phyloP scores from a whole-genome alignment of 441 rosid species.

The Jatropha multifida region DNA sequence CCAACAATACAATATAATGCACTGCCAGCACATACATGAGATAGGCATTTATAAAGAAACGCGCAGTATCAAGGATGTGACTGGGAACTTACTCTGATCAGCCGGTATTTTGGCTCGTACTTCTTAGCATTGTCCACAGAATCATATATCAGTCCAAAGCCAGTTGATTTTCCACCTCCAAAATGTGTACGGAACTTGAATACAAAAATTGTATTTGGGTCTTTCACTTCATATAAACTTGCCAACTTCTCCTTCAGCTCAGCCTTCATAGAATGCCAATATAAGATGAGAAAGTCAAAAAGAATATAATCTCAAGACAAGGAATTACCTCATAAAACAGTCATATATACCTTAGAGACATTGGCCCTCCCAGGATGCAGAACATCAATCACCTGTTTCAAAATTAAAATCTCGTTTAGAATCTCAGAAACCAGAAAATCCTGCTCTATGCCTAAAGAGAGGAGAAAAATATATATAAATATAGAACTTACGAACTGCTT shows the following conservation, averaged over 20 bases:
- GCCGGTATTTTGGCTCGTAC: constrained; percentile 80
- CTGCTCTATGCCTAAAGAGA: not conserved
- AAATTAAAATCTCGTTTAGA: not conserved
- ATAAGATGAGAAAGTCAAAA: not conserved
- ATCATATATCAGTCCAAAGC: constrained; percentile 81
- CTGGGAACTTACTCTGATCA: constrained; percentile 55
- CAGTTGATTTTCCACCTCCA: constrained; percentile 89
- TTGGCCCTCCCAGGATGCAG: constrained; percentile 84
- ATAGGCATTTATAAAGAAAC: not conserved
- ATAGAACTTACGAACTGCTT: constrained; percentile 63
- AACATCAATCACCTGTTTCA: constrained; percentile 68
- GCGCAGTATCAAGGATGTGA: not conserved
- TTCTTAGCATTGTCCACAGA: constrained; percentile 77
- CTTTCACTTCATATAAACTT: constrained; percentile 74
- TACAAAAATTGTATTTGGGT: constrained; percentile 68
- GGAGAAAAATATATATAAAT: not conserved
- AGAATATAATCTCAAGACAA: not conserved
- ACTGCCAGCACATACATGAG: not conserved
- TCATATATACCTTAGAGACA: constrained; percentile 62
- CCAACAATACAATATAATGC: not conserved
- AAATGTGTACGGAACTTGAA: constrained; percentile 76
- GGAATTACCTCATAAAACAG: not conserved
- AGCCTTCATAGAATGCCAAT: constrained; percentile 35
- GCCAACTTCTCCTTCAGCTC: constrained; percentile 80
- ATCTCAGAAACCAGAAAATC: not conserved